phyloP scores from a whole-genome alignment of 768 basidiomycete species.

The Crepidotus variabilis region DNA sequence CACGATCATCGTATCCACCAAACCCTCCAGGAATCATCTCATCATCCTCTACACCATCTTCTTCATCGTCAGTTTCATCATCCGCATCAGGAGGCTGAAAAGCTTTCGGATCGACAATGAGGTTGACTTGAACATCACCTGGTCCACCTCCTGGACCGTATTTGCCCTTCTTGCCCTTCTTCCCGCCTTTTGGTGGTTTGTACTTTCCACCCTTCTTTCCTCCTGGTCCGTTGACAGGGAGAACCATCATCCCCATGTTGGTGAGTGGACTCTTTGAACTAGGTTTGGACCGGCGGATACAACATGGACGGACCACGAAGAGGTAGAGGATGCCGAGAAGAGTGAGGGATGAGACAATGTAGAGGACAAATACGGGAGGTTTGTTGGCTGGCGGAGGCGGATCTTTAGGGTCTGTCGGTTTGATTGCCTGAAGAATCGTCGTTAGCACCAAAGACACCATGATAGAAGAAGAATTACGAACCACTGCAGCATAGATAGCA shows the following conservation, averaged over 20 bases:
- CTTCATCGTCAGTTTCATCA: conserved; percentile 33
- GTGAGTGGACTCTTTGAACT: conserved; percentile 25
- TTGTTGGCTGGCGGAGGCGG: conserved; percentile 54
- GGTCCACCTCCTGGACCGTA: conserved; percentile 28
- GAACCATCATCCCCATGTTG: conserved; percentile 64
- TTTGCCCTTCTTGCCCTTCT: conserved; percentile 35
- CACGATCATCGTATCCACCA: conserved; percentile 15
- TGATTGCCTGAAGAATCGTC: conserved; percentile 42
- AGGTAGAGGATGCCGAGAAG: conserved; percentile 48
- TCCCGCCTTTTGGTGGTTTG: conserved; percentile 26
- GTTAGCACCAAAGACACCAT: conserved; percentile 4
- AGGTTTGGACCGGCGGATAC: conserved; percentile 26
- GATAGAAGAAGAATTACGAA: conserved; percentile 26
- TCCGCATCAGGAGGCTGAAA: conserved; percentile 41
- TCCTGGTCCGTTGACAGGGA: conserved; percentile 43
- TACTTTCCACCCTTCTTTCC: conserved; percentile 25
- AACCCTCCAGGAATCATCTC: conserved; percentile 34
- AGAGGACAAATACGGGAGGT: conserved; percentile 53
- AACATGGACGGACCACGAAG: conserved; percentile 59
- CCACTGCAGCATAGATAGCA: conserved; percentile 60
- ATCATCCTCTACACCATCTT: conserved; percentile 33
- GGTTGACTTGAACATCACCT: conserved; percentile 65
- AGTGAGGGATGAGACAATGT: conserved; percentile 52
- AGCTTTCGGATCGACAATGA: conserved; percentile 65
- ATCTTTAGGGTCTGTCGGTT: conserved; percentile 34